Conservation (phyloP, 768 basidiomycete species). For the Favolaschia claudopus region DNA sequence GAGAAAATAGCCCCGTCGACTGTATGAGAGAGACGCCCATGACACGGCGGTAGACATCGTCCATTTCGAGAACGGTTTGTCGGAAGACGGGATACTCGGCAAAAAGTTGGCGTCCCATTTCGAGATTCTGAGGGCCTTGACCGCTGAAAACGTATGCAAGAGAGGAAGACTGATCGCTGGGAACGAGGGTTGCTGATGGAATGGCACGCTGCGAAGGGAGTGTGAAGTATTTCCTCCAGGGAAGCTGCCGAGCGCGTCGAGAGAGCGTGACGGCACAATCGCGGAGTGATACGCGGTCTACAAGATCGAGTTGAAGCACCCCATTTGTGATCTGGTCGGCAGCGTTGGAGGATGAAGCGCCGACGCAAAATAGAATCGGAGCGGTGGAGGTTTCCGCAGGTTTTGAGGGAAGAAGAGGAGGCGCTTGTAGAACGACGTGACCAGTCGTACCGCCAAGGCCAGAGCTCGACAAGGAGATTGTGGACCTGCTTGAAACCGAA, state of each 20-base stretch:
- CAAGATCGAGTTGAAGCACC: background rate
- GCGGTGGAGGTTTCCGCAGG: background rate
- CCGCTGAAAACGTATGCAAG: slow-evolving; percentile 43
- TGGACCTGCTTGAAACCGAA: slow-evolving; percentile 20
- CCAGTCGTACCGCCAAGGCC: slow-evolving; percentile 41
- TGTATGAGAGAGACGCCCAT: slow-evolving; percentile 36
- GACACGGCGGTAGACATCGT: slow-evolving; percentile 29
- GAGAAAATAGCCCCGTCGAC: slow-evolving; percentile 36
- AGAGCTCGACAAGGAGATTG: slow-evolving; percentile 38
- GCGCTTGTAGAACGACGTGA: slow-evolving; percentile 34
- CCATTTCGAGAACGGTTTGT: slow-evolving; percentile 35
- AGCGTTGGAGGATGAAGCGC: background rate
- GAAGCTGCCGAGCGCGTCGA: slow-evolving; percentile 26
- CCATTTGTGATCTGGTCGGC: background rate
- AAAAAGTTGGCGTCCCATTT: slow-evolving; percentile 42
- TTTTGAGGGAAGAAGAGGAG: slow-evolving; percentile 19
- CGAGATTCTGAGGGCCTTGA: slow-evolving; percentile 43
- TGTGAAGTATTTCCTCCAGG: slow-evolving; percentile 23
- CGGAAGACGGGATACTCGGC: slow-evolving; percentile 35
- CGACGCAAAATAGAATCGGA: background rate
- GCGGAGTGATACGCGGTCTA: background rate
- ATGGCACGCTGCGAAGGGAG: background rate
- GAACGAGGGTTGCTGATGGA: slow-evolving; percentile 22
- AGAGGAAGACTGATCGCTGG: slow-evolving; percentile 16
- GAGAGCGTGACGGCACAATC: slow-evolving; percentile 11